These are phyloP conservation scores for Zygnema cylindricum DNA, from an alignment of 139 green algal species.

Conservation along the genomic window DNA sequence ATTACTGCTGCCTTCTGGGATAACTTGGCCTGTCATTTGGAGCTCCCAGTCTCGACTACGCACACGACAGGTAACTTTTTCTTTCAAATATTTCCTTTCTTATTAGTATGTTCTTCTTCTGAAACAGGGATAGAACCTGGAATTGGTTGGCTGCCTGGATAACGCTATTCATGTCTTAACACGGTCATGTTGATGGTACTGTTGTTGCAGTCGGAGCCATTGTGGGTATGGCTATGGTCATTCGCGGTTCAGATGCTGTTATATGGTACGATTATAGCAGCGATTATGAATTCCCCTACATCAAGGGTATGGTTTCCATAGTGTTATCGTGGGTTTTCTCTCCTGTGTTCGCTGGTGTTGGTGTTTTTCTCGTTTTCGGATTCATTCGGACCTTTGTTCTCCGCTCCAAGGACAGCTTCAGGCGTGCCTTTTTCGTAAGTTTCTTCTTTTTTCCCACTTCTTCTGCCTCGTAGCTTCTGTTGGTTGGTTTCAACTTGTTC, in stretches of 20 bases:
- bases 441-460: not conserved
- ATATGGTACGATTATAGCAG: not conserved
- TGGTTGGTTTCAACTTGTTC: no score
- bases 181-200: no score
- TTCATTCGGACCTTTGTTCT: constrained; percentile 10
- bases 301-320: constrained; percentile 4
- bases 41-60: constrained; percentile 67
- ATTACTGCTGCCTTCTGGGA: constrained; percentile 62
- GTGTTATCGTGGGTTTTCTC: constrained; percentile 47
- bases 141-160: no score
- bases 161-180: no score
- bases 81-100: no score
- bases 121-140: no score
- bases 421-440: not conserved
- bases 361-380: not conserved
- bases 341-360: constrained; percentile 20
- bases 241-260: constrained; percentile 3
- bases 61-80: constrained; percentile 65
- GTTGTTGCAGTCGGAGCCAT: constrained; percentile 49
- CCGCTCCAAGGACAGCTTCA: constrained; percentile 19
- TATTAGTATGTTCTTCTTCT: no score
- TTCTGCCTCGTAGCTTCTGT: no score
- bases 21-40: constrained; percentile 60
- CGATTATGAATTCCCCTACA: constrained; percentile 5
- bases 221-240: constrained; percentile 28